phyloP scores from a whole-genome alignment of 2,329 filamentous ascomycete genomes.

The Penicillium sp. region DNA sequence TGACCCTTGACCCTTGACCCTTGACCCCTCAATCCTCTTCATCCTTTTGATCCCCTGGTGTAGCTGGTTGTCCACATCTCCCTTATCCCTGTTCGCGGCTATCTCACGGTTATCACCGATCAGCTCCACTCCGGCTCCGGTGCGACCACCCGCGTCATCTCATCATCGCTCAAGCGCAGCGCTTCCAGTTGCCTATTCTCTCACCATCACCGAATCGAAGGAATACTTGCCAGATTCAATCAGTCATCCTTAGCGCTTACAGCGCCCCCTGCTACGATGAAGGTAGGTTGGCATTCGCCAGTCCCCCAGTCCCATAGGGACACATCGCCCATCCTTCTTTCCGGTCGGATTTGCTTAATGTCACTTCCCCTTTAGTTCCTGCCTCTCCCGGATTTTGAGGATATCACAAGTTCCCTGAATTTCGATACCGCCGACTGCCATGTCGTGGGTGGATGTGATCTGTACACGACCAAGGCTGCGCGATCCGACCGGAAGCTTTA shows the following conservation, averaged over 20 bases:
- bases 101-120: slow-evolving; percentile 40
- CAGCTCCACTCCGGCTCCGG: slow-evolving; percentile 25
- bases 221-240: neutral
- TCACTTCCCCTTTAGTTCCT: slow-evolving; percentile 62
- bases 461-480: slow-evolving; percentile 95
- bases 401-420: slow-evolving; percentile 86
- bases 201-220: neutral
- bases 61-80: slow-evolving; percentile 5
- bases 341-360: slow-evolving; percentile 6
- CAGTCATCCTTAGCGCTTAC: too few species aligned
- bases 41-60: neutral
- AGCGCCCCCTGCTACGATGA: slow-evolving; percentile 4
- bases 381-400: slow-evolving; percentile 83
- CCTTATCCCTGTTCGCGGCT: slow-evolving; percentile 15
- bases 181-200: neutral
- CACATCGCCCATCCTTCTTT: neutral
- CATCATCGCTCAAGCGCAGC: slow-evolving; percentile 1
- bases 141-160: slow-evolving; percentile 18
- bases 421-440: slow-evolving; percentile 92
- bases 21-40: too few species aligned
- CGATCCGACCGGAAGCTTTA: slow-evolving; percentile 96
- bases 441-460: slow-evolving; percentile 86
- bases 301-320: slow-evolving; percentile 10
- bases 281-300: slow-evolving; percentile 9
- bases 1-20: too few species aligned